These are phyloP conservation scores for Microcyclosporella mali DNA, from an alignment of 2,329 filamentous ascomycete species.

Conservation along the genomic window DNA sequence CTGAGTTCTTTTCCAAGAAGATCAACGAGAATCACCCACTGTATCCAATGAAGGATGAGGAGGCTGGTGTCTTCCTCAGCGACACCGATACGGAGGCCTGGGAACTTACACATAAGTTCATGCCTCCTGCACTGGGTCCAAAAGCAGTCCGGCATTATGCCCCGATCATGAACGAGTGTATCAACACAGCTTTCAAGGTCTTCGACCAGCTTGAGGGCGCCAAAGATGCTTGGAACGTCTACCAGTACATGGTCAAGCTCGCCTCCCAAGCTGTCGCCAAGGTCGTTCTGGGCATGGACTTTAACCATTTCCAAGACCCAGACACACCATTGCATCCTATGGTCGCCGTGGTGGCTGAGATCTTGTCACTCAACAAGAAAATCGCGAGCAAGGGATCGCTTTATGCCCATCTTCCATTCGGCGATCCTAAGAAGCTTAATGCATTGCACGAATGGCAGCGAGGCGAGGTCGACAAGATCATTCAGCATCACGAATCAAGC, in stretches of 20 bases:
- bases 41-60: slow-evolving; percentile 28
- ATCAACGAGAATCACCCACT: slow-evolving; percentile 31
- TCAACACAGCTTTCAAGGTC: slow-evolving; percentile 46
- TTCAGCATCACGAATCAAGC: slow-evolving; percentile 32
- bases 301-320: slow-evolving; percentile 38
- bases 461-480: slow-evolving; percentile 35
- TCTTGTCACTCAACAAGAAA: slow-evolving; percentile 54
- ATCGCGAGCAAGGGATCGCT: slow-evolving; percentile 50
- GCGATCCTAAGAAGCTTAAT: slow-evolving; percentile 45
- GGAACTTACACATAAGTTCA: slow-evolving; percentile 53
- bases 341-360: slow-evolving; percentile 46
- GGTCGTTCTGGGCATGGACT: slow-evolving; percentile 40
- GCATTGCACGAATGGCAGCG: slow-evolving; percentile 32
- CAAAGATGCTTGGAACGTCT: slow-evolving; percentile 43
- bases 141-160: slow-evolving; percentile 58
- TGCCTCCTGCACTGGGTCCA: slow-evolving; percentile 53
- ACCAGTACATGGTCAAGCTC: slow-evolving; percentile 47
- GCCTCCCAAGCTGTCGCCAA: slow-evolving; percentile 41
- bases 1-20: slow-evolving; percentile 39
- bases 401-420: slow-evolving; percentile 54
- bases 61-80: slow-evolving; percentile 29
- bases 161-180: slow-evolving; percentile 52
- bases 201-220: slow-evolving; percentile 45
- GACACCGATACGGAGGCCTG: slow-evolving; percentile 50
- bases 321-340: slow-evolving; percentile 49